These are phyloP conservation scores for Talaromyces borbonicus DNA, from an alignment of 495 filamentous ascomycete species.

Conservation along the genomic window DNA sequence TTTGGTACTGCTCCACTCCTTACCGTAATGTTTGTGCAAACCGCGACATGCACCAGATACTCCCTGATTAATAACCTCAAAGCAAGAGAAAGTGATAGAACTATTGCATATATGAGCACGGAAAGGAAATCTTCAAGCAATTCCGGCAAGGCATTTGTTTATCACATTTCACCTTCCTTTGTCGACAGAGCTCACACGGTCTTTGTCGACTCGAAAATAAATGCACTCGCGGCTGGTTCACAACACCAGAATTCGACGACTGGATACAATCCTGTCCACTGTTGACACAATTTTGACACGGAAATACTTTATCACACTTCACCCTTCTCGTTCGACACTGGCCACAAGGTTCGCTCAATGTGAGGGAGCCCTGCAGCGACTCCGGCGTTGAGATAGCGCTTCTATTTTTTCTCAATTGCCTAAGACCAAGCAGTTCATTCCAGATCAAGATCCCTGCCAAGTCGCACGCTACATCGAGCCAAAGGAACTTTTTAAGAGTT, in stretches of 20 bases:
- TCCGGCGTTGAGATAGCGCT: not conserved
- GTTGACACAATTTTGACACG: not conserved
- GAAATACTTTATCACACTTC: not conserved
- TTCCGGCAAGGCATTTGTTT: not conserved
- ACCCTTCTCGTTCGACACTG: not conserved
- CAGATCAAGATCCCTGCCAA: slow-evolving; percentile 19
- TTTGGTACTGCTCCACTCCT: too few species aligned
- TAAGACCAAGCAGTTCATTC: slow-evolving; percentile 15
- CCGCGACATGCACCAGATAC: too few species aligned
- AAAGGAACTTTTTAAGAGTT: slow-evolving; percentile 20
- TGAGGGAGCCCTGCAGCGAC: too few species aligned
- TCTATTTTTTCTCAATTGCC: not conserved
- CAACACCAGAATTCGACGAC: not conserved
- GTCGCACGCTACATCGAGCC: slow-evolving; percentile 30
- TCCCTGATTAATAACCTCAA: too few species aligned
- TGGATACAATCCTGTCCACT: not conserved
- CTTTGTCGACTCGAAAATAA: not conserved
- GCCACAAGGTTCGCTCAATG: not conserved
- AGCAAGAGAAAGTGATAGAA: too few species aligned
- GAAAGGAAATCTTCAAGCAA: too few species aligned
- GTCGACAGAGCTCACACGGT: not conserved
- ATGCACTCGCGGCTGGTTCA: not conserved
- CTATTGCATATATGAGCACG: too few species aligned
- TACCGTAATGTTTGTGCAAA: too few species aligned
- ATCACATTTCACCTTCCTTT: not conserved